phyloP scores from a whole-genome alignment of 2,329 filamentous ascomycete species.

The Xylaria sp. region DNA sequence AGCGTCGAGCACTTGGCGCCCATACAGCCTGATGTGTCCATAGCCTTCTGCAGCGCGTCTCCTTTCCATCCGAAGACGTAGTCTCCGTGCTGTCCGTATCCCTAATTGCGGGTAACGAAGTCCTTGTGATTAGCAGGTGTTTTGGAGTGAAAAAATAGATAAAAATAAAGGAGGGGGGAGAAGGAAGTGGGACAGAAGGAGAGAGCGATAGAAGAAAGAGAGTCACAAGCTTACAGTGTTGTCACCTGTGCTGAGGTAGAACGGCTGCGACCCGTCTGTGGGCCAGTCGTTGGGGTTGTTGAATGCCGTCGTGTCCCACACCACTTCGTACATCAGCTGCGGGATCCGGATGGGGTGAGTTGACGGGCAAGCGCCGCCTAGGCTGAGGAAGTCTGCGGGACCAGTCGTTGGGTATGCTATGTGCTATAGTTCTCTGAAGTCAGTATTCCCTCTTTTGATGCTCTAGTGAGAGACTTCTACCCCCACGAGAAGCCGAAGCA shows the following conservation, averaged over 20 bases:
- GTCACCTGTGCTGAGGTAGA: constrained; percentile 53
- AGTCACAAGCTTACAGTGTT: constrained; percentile 43
- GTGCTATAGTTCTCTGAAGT: constrained; percentile 47
- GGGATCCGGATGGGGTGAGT: constrained; percentile 56
- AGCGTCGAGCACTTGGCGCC: constrained; percentile 52
- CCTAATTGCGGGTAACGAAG: background rate
- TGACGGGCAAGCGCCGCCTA: constrained; percentile 51
- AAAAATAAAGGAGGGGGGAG: background rate
- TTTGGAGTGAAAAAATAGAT: background rate
- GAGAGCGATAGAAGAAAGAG: background rate
- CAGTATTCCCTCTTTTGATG: too few species aligned
- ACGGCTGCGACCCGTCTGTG: constrained; percentile 53
- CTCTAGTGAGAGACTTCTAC: too few species aligned
- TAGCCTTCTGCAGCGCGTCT: constrained; percentile 48
- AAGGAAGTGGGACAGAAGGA: background rate
- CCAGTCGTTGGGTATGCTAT: constrained; percentile 60
- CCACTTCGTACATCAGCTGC: constrained; percentile 61
- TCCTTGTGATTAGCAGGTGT: too few species aligned
- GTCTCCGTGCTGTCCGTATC: constrained; percentile 50
- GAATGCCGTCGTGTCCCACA: constrained; percentile 57
- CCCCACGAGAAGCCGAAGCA: too few species aligned
- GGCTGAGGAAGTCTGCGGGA: constrained; percentile 55
- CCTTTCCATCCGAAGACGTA: constrained; percentile 51
- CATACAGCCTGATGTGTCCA: constrained; percentile 57
- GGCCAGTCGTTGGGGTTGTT: constrained; percentile 53